Percentiles rank a stretch among this genome's conserved stretches.
Evolutionary conservation across 257 asterid species (phyloP).

Genomic region (Lantana camara): DNA sequence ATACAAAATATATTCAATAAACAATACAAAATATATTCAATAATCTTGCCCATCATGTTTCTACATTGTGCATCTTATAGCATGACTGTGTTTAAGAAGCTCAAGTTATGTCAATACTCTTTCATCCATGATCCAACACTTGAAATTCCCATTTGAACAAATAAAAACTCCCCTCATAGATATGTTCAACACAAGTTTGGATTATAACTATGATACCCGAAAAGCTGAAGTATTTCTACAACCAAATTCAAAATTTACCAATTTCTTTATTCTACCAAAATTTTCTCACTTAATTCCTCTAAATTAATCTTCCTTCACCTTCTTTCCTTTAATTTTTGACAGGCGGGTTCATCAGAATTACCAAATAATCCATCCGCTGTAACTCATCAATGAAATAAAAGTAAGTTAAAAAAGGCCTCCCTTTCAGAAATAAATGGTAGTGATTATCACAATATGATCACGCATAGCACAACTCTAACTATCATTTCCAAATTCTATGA

Average conservation of each 20-base stretch:
- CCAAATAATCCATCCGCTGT: slow-evolving; percentile 3
- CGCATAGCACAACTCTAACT: slow-evolving; percentile 4
- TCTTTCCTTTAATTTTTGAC: not conserved
- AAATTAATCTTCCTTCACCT: not conserved
- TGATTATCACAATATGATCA: slow-evolving; percentile 15
- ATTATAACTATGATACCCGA: not conserved
- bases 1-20: not conserved
- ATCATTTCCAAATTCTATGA: not conserved
- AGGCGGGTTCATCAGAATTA: not conserved
- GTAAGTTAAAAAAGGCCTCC: not conserved
- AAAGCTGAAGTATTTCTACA: slow-evolving; percentile 11
- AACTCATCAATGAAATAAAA: not conserved
- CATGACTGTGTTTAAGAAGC: not conserved
- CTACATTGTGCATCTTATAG: not conserved
- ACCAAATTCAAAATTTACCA: not conserved
- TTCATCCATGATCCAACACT: not conserved
- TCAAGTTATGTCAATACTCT: not conserved
- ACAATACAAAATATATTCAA: too few relatives aligned
- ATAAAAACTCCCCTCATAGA: not conserved
- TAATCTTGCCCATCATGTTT: too few relatives aligned
- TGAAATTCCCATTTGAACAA: not conserved
- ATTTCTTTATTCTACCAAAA: slow-evolving; percentile 14
- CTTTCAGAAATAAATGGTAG: not conserved
- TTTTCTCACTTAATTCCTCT: not conserved
- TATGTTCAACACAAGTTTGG: slow-evolving; percentile 5